Percentiles rank a stretch among this genome's conserved stretches.
These are phyloP conservation scores for Marasmius oreades DNA, from an alignment of 1,284 basidiomycete species.

Conservation along the genomic window DNA sequence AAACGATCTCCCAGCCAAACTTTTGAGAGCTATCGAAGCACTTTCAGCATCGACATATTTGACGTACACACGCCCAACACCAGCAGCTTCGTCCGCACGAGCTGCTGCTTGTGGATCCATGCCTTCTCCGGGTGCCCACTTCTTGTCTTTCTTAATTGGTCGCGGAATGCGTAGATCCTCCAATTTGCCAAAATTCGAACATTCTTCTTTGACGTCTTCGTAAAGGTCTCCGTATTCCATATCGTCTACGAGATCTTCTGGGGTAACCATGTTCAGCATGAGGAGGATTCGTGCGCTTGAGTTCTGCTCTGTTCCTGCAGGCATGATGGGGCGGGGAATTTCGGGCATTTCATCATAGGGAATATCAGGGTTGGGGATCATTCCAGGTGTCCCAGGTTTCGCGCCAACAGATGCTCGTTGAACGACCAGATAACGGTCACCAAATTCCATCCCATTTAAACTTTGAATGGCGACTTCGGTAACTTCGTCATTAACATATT, in stretches of 20 bases:
- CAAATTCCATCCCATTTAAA: constrained; percentile 96
- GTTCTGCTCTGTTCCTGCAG: constrained; percentile 59
- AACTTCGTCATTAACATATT: constrained; percentile 87
- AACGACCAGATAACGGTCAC: constrained; percentile 94
- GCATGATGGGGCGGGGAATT: constrained; percentile 80
- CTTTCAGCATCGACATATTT: constrained; percentile 65
- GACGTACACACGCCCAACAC: constrained; percentile 93
- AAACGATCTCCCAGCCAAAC: constrained; percentile 88
- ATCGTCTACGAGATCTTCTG: constrained; percentile 91
- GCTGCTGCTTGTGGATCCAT: constrained; percentile 64
- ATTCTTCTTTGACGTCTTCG: constrained; percentile 95
- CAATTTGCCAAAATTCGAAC: constrained; percentile 76
- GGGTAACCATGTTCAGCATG: constrained; percentile 98
- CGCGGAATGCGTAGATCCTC: constrained; percentile 88
- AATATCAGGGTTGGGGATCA: constrained; percentile 56
- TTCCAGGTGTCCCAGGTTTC: constrained; percentile 66
- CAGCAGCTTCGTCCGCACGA: constrained; percentile 79
- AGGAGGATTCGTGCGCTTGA: constrained; percentile 81
- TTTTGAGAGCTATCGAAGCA: constrained; percentile 73
- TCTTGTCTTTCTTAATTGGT: constrained; percentile 83
- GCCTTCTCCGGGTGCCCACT: constrained; percentile 68
- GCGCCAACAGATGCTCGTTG: constrained; percentile 94
- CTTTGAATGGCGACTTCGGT: constrained; percentile 97
- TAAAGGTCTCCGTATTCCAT: constrained; percentile 92
- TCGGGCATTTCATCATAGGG: constrained; percentile 74